phyloP scores from a whole-genome alignment of 768 basidiomycete species.

The Tulasnella sp. region DNA sequence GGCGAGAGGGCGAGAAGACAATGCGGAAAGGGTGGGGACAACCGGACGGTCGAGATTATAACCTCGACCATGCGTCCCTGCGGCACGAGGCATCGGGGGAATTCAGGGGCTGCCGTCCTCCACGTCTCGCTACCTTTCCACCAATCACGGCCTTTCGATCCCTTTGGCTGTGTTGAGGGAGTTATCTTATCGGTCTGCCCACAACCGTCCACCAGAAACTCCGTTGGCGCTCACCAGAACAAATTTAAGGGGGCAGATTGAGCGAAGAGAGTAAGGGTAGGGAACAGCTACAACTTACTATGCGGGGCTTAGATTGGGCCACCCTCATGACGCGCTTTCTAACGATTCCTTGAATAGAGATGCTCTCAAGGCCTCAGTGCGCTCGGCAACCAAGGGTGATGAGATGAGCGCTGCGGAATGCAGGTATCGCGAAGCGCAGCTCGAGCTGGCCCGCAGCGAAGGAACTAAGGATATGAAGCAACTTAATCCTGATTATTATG shows the following conservation, averaged over 20 bases:
- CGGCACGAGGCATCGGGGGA: background rate
- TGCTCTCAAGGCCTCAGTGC: too few relatives aligned
- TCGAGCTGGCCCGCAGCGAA: background rate
- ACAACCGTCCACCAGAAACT: background rate
- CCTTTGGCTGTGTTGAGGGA: background rate
- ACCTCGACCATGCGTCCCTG: background rate
- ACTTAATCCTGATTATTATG: background rate
- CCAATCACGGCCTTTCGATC: background rate
- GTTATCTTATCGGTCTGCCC: background rate
- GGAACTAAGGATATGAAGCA: background rate
- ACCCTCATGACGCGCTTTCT: background rate
- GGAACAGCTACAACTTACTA: too few relatives aligned
- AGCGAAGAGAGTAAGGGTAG: too few relatives aligned
- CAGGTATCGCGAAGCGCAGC: background rate
- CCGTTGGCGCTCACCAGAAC: background rate
- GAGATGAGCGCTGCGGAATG: background rate
- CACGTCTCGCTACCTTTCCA: background rate
- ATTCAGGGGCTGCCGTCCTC: background rate
- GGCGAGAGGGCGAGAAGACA: constrained; percentile 3
- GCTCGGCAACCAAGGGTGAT: background rate
- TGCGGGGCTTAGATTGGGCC: too few relatives aligned
- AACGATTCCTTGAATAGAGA: too few relatives aligned
- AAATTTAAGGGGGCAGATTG: too few relatives aligned
- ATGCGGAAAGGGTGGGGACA: background rate
- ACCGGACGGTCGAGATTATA: background rate